phyloP scores from a whole-genome alignment of 2,329 filamentous ascomycete species.

The Penicillium sp. region DNA sequence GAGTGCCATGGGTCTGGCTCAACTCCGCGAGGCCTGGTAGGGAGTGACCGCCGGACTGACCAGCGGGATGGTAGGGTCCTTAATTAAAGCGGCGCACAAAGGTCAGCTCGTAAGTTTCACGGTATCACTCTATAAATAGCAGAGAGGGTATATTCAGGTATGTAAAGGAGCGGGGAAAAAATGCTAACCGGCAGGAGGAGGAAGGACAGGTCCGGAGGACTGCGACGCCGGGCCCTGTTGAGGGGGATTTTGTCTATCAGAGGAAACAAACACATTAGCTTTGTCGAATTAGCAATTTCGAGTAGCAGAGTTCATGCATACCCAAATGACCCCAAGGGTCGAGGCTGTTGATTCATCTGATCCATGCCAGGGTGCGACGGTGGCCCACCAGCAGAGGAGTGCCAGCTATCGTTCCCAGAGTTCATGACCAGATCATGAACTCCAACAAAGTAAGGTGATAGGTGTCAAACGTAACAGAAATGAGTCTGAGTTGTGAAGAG shows the following conservation, averaged over 20 bases:
- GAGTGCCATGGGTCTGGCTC: constrained; percentile 44
- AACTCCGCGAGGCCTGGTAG: constrained; percentile 48
- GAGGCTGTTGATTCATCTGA: constrained; percentile 43
- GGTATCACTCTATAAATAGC: background rate
- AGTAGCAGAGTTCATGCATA: constrained; percentile 26
- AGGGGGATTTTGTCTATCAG: constrained; percentile 37
- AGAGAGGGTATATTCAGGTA: background rate
- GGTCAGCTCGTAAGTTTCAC: constrained; percentile 15
- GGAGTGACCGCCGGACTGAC: constrained; percentile 46
- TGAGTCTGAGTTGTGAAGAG: constrained; percentile 11
- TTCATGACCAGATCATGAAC: constrained; percentile 39
- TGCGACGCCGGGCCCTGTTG: constrained; percentile 41
- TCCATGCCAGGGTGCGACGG: constrained; percentile 45
- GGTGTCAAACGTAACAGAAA: background rate
- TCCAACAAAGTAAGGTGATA: background rate
- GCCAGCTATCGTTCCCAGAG: constrained; percentile 46
- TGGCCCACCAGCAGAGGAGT: constrained; percentile 39
- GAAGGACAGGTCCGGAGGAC: constrained; percentile 39
- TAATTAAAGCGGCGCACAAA: constrained; percentile 4
- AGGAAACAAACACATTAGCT: constrained; percentile 13
- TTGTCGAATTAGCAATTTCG: background rate
- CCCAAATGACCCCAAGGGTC: constrained; percentile 47
- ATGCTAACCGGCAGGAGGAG: constrained; percentile 41
- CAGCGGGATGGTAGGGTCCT: constrained; percentile 44
- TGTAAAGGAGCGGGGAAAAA: background rate